Conservation (phyloP, 202 grass and related monocot genomes). For the Zoysia matrella region DNA sequence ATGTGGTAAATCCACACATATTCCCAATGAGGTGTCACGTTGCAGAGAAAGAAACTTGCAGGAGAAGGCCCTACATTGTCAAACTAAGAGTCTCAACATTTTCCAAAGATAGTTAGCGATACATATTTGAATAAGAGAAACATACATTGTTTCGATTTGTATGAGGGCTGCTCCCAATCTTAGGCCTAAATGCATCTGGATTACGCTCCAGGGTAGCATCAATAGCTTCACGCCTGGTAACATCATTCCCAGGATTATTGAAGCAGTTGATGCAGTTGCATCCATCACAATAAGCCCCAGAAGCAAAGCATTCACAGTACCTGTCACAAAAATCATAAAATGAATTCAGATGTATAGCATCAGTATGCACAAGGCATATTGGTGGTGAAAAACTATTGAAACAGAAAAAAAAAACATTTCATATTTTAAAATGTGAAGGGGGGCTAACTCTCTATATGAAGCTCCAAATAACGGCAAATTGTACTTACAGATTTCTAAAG, state of each 20-base stretch:
- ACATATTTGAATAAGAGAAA: slow-evolving; percentile 37
- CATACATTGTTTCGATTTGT: slow-evolving; percentile 74
- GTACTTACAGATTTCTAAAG: slow-evolving; percentile 10
- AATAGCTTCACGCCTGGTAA: too few relatives aligned
- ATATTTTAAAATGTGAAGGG: background rate
- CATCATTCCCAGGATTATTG: too few relatives aligned
- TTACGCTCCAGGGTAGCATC: slow-evolving; percentile 17
- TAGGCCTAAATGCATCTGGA: slow-evolving; percentile 95
- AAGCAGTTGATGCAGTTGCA: too few relatives aligned
- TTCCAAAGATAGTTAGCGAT: background rate
- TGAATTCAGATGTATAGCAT: slow-evolving; percentile 32
- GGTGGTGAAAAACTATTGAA: slow-evolving; percentile 19
- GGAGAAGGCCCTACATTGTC: slow-evolving; percentile 15
- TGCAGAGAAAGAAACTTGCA: slow-evolving; percentile 19
- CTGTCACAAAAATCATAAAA: slow-evolving; percentile 51
- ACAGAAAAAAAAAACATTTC: background rate
- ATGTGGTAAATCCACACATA: too few relatives aligned
- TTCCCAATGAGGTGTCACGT: background rate
- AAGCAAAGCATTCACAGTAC: slow-evolving; percentile 98
- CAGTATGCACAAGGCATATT: slow-evolving; percentile 14
- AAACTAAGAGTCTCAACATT: slow-evolving; percentile 1
- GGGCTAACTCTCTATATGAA: background rate
- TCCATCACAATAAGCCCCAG: slow-evolving; percentile 78
- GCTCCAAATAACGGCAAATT: slow-evolving; percentile 24
- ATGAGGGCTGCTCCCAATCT: slow-evolving; percentile 95